Evolutionary conservation across 2,329 filamentous ascomycete genomes (phyloP).

Genomic region (Thelonectria olida): DNA sequence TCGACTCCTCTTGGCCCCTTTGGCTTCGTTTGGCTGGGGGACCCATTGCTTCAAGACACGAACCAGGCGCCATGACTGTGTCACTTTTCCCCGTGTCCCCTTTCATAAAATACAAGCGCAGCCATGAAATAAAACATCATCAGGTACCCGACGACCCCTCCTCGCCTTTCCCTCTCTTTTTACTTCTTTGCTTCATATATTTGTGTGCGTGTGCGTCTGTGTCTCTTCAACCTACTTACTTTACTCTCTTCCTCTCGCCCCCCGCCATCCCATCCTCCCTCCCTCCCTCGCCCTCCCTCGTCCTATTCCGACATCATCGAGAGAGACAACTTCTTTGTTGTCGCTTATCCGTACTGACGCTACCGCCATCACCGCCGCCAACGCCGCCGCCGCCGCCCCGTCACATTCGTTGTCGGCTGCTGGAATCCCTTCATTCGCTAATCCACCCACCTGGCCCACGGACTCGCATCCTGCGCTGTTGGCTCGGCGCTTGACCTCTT

Average conservation of each 20-base stretch:
- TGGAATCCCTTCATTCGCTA: constrained; percentile 42
- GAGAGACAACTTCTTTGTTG: background rate
- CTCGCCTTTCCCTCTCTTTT: constrained; percentile 26
- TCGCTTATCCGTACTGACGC: constrained; percentile 21
- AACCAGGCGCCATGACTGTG: constrained; percentile 41
- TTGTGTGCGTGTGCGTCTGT: constrained; percentile 21
- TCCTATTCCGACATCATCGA: too few species aligned
- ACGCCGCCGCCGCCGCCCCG: constrained; percentile 32
- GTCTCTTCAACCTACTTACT: constrained; percentile 1
- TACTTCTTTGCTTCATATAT: constrained; percentile 22
- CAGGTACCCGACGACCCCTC: constrained; percentile 42
- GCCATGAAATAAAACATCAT: constrained; percentile 44
- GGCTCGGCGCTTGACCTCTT: constrained; percentile 35
- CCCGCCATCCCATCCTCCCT: too few species aligned
- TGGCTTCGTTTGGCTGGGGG: constrained; percentile 35
- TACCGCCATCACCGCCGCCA: constrained; percentile 30
- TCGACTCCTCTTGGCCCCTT: constrained; percentile 39
- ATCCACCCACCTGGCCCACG: constrained; percentile 37
- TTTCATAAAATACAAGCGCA: constrained; percentile 45
- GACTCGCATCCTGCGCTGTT: constrained; percentile 40
- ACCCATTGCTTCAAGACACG: constrained; percentile 45
- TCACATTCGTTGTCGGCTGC: constrained; percentile 42
- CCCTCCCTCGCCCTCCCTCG: constrained; percentile 6
- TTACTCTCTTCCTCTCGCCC: background rate
- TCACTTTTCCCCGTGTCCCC: constrained; percentile 44